phyloP scores from a whole-genome alignment of 305 asterid genomes.

The Rubia tinctorum region DNA sequence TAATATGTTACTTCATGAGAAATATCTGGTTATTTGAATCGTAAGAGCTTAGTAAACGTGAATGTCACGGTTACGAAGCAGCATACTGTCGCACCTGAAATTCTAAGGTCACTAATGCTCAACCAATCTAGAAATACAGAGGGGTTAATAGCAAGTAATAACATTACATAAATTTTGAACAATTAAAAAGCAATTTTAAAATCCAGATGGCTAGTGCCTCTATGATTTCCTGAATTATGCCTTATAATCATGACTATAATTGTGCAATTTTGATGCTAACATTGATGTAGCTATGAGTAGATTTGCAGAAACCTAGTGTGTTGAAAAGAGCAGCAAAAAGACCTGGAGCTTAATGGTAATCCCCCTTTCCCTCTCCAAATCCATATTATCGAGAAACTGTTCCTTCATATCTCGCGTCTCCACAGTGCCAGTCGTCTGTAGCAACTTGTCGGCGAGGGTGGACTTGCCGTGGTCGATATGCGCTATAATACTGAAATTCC shows the following conservation, averaged over 20 bases:
- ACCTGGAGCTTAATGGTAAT: constrained; percentile 99
- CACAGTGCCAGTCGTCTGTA: constrained; percentile 95
- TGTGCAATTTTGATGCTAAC: background rate
- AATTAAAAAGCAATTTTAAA: too few species aligned
- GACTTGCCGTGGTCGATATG: constrained; percentile 98
- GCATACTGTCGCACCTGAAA: too few species aligned
- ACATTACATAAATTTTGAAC: too few species aligned
- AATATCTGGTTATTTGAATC: too few species aligned
- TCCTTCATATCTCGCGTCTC: constrained; percentile 95
- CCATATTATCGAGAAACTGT: constrained; percentile 98
- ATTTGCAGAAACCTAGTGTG: too few species aligned
- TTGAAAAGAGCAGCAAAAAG: background rate
- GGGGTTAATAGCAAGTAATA: too few species aligned
- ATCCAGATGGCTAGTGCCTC: too few species aligned
- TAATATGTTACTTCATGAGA: too few species aligned
- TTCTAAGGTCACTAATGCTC: too few species aligned
- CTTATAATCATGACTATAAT: background rate
- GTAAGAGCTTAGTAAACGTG: too few species aligned
- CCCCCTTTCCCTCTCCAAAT: constrained; percentile 99
- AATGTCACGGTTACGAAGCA: too few species aligned
- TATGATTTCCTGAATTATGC: background rate
- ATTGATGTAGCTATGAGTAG: background rate
- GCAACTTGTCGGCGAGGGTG: constrained; percentile 91
- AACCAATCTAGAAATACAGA: too few species aligned
- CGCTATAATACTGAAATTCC: constrained; percentile 93